phyloP scores from a whole-genome alignment of 805 yeast species.

The Debaryomyces maramus region DNA sequence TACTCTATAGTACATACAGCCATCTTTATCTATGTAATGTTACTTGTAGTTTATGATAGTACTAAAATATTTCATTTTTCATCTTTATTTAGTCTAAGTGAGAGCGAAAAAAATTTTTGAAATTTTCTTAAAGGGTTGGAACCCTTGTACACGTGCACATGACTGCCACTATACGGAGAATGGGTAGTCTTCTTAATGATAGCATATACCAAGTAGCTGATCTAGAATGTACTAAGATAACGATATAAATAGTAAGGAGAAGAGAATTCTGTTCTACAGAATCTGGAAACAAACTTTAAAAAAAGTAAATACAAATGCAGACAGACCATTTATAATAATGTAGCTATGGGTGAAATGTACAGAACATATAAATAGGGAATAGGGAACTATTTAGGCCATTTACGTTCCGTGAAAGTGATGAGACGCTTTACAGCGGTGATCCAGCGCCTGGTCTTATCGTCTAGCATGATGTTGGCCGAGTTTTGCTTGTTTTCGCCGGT shows the following conservation, averaged over 20 bases:
- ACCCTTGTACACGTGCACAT: neutral
- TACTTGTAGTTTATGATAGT: neutral
- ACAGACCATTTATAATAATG: too few species aligned
- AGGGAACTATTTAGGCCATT: neutral
- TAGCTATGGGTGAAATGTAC: too few species aligned
- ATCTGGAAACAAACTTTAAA: too few species aligned
- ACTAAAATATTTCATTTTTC: slow-evolving; percentile 3
- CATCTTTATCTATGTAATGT: slow-evolving; percentile 15
- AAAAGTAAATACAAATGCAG: too few species aligned
- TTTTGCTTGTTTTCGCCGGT: slow-evolving; percentile 44
- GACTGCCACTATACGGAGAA: too few species aligned
- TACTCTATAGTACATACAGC: slow-evolving; percentile 21
- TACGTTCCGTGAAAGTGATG: slow-evolving; percentile 52
- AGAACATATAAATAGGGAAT: too few species aligned
- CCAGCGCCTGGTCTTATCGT: slow-evolving; percentile 76
- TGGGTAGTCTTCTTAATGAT: too few species aligned
- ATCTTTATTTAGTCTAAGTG: neutral
- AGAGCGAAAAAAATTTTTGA: neutral
- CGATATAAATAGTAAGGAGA: too few species aligned
- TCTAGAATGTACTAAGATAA: too few species aligned
- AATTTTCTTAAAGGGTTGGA: neutral
- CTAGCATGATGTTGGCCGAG: slow-evolving; percentile 73
- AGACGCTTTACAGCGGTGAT: slow-evolving; percentile 70
- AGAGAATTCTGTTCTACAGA: too few species aligned
- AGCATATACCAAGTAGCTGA: too few species aligned